A percentile compares a stretch with the other conserved stretches of the same genome.
Conservation (phyloP, 2,329 filamentous ascomycete genomes). For the Pestalotiopsis fici region DNA sequence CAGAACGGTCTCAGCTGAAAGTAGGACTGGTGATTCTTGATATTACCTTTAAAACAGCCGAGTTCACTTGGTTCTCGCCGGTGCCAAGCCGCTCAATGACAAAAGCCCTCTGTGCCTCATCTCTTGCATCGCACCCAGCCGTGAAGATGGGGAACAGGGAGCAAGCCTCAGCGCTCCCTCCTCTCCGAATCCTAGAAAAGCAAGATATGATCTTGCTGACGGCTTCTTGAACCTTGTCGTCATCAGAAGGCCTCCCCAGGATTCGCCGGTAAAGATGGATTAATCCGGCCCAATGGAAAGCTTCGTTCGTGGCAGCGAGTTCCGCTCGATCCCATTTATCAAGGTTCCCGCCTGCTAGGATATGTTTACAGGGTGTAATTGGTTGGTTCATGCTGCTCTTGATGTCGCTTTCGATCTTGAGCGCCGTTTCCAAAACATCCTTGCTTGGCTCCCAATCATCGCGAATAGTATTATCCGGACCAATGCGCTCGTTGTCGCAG, state of each 20-base stretch:
- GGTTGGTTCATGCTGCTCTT: conserved; percentile 51
- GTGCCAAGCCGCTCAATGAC: conserved; percentile 67
- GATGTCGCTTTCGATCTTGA: conserved; percentile 62
- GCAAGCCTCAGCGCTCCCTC: conserved; percentile 73
- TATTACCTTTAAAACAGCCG: conserved; percentile 7
- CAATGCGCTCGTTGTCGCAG: conserved; percentile 68
- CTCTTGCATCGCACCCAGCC: conserved; percentile 72
- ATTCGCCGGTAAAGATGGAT: conserved; percentile 77
- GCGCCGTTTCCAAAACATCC: conserved; percentile 56
- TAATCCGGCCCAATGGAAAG: conserved; percentile 78
- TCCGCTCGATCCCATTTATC: conserved; percentile 62
- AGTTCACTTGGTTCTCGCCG: conserved; percentile 67
- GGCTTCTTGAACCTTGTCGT: conserved; percentile 62
- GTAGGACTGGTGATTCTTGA: background rate
- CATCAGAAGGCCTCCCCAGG: conserved; percentile 58
- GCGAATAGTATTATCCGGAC: conserved; percentile 48
- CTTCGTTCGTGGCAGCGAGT: conserved; percentile 72
- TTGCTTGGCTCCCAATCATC: conserved; percentile 59
- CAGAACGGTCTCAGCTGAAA: background rate
- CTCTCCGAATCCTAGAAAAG: conserved; percentile 62
- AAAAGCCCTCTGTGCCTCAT: conserved; percentile 54
- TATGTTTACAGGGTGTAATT: conserved; percentile 45
- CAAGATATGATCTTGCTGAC: conserved; percentile 65
- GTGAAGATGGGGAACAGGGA: conserved; percentile 82
- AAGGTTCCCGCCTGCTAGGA: conserved; percentile 49